These are phyloP conservation scores for Paraphoma chrysanthemicola DNA, from an alignment of 2,329 filamentous ascomycete species.

Conservation along the genomic window DNA sequence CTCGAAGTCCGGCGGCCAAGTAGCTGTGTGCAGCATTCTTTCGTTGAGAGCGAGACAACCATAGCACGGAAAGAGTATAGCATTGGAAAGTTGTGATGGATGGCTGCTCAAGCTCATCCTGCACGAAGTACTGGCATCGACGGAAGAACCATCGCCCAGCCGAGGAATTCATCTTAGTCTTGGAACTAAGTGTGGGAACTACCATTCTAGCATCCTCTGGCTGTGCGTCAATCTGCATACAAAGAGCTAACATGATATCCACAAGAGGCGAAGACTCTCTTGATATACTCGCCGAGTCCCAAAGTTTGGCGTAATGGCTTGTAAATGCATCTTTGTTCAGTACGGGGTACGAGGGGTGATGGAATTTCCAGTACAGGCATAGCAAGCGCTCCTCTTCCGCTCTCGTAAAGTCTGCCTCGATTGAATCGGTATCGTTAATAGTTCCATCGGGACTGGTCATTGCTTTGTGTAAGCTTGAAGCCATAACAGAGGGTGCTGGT, in stretches of 20 bases:
- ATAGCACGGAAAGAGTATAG: slow-evolving; percentile 54
- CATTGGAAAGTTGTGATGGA: slow-evolving; percentile 58
- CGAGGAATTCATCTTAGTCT: slow-evolving; percentile 24
- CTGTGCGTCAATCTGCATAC: slow-evolving; percentile 55
- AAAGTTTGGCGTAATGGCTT: slow-evolving; percentile 48
- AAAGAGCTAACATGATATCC: slow-evolving; percentile 61
- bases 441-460: background rate
- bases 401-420: slow-evolving; percentile 42
- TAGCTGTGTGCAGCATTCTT: slow-evolving; percentile 57
- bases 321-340: slow-evolving; percentile 55
- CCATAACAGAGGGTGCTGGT: background rate
- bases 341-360: slow-evolving; percentile 53
- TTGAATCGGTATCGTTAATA: background rate
- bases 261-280: slow-evolving; percentile 58
- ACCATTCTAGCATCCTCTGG: slow-evolving; percentile 29
- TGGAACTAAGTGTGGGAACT: background rate
- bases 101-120: slow-evolving; percentile 56
- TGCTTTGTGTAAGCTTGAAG: background rate
- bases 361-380: slow-evolving; percentile 57
- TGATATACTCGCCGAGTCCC: slow-evolving; percentile 18
- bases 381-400: slow-evolving; percentile 58
- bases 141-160: slow-evolving; percentile 54
- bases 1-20: slow-evolving; percentile 52
- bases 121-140: slow-evolving; percentile 54
- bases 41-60: slow-evolving; percentile 57